Evolutionary conservation across 2,329 filamentous ascomycete species (phyloP), one percentile per base, ranked within the genome.

Genomic region (Fusarium incarnatum): DNA sequence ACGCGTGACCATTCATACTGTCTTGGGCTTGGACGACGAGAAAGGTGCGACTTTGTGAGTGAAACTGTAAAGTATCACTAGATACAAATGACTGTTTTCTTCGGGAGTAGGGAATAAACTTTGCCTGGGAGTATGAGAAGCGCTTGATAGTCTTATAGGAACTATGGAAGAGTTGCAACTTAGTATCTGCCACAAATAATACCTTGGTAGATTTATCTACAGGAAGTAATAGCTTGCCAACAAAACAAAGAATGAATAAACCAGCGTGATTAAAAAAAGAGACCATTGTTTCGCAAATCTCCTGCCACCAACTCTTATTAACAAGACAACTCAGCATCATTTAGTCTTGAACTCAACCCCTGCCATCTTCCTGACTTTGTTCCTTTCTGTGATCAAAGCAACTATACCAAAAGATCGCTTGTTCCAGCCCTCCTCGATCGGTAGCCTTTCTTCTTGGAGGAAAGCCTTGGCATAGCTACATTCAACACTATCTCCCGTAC

Each of bases 381-480:
- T 63, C 9, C 52, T 61, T 16, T 56, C 46, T 13, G 42, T 47
- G 18, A 69, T 25, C 30, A 71, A 53, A 5, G 22, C 59, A 30
- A 70, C 32, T n/a, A 71, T 60, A 8, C 70, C 69, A 46, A 72
- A 64, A 8, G 28, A 28, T 30, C 50, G 40, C 25, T 28, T 62
- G 62, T 37, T 70, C 69, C 70, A 72, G 4, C 69, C 69, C 45
- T 72, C 70, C 42, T 70, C 32, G 7, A 72, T 37, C 3, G 69
- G 70, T 15, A 72, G 12, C 22, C 70, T 61, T 55, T 72, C 69
- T 53, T 72, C 69, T n/a, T 56, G 41, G 18, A 70, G 56, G 42
- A 72, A 70, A 4, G 69, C 70, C 28, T 45, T 56, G 22, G 63
- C 63, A 45, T 70, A 72, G 8, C 30, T 56, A n/a, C 69, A 72